A percentile compares a stretch with the other conserved stretches of the same genome.
These are phyloP conservation scores for Chara braunii DNA, from an alignment of 139 green algal genomes.

Conservation along the genomic window DNA sequence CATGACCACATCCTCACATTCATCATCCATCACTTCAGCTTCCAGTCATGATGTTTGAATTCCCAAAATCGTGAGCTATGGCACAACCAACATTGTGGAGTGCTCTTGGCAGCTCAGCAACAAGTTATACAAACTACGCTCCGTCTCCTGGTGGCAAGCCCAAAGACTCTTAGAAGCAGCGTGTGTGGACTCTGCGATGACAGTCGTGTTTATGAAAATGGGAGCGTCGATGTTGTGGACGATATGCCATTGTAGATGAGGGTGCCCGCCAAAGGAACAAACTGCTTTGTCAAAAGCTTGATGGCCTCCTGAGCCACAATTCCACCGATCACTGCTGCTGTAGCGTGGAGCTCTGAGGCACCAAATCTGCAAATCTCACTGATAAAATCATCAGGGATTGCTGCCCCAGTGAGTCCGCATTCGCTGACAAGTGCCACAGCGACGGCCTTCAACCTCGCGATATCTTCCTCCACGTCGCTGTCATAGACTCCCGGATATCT, in stretches of 20 bases:
- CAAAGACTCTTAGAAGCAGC: no score
- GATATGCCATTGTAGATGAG: conserved; percentile 85
- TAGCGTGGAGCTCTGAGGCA: conserved; percentile 72
- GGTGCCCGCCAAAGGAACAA: conserved; percentile 68
- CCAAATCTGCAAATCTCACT: conserved; percentile 67
- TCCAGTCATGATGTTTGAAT: no score
- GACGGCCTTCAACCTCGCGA: conserved; percentile 55
- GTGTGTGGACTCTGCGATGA: no score
- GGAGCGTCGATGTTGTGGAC: conserved; percentile 15
- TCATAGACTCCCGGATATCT: conserved; percentile 54
- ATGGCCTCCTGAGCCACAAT: conserved; percentile 89
- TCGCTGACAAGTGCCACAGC: conserved; percentile 46
- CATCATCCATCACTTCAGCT: no score
- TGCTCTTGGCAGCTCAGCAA: no score
- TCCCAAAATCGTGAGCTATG: no score
- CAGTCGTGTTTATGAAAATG: no score
- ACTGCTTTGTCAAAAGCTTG: conserved; percentile 91
- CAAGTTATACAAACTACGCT: no score
- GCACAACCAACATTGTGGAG: no score
- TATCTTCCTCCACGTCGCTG: conserved; percentile 60
- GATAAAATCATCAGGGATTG: conserved; percentile 37
- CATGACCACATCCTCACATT: no score
- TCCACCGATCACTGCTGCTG: conserved; percentile 82
- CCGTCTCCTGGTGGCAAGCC: no score
- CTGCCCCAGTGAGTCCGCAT: not conserved